Evolutionary conservation across 2,329 filamentous ascomycete species (phyloP).

Genomic region (Phialophora expanda): DNA sequence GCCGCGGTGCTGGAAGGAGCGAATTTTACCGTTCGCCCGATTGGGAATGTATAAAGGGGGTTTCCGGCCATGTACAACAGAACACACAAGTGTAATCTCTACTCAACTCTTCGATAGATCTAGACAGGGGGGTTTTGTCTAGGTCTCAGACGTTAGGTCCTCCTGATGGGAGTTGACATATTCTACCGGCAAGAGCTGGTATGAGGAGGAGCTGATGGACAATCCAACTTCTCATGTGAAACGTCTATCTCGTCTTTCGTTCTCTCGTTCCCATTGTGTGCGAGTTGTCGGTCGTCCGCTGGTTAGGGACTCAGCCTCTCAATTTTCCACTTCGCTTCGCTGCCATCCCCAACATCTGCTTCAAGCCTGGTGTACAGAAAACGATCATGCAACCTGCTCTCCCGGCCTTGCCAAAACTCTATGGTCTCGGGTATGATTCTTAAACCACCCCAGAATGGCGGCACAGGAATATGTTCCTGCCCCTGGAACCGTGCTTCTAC

Average conservation of each 20-base stretch:
- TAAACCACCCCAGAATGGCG: slow-evolving; percentile 92
- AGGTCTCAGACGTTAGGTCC: slow-evolving; percentile 22
- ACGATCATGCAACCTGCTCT: slow-evolving; percentile 89
- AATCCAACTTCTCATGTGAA: slow-evolving; percentile 34
- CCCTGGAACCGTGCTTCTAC: slow-evolving; percentile 76
- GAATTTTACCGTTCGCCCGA: slow-evolving; percentile 4
- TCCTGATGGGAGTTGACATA: slow-evolving; percentile 21
- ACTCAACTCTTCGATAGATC: slow-evolving; percentile 35
- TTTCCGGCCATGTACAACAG: slow-evolving; percentile 34
- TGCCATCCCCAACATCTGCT: slow-evolving; percentile 38
- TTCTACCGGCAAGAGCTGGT: slow-evolving; percentile 27
- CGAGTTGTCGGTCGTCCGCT: background rate
- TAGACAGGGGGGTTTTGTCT: slow-evolving; percentile 24
- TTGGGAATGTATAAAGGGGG: slow-evolving; percentile 4
- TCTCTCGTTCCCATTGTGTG: background rate
- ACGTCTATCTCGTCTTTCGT: slow-evolving; percentile 5
- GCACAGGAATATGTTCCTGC: slow-evolving; percentile 80
- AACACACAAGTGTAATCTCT: slow-evolving; percentile 34
- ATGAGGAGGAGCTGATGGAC: slow-evolving; percentile 24
- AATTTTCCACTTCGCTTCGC: slow-evolving; percentile 34
- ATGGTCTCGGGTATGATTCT: slow-evolving; percentile 82
- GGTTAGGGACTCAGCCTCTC: slow-evolving; percentile 39
- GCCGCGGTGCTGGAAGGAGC: slow-evolving; percentile 27
- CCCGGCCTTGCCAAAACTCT: slow-evolving; percentile 95
- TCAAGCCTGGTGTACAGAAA: slow-evolving; percentile 78